phyloP scores from a whole-genome alignment of 2,329 filamentous ascomycete genomes.

The Fusarium sp. region DNA sequence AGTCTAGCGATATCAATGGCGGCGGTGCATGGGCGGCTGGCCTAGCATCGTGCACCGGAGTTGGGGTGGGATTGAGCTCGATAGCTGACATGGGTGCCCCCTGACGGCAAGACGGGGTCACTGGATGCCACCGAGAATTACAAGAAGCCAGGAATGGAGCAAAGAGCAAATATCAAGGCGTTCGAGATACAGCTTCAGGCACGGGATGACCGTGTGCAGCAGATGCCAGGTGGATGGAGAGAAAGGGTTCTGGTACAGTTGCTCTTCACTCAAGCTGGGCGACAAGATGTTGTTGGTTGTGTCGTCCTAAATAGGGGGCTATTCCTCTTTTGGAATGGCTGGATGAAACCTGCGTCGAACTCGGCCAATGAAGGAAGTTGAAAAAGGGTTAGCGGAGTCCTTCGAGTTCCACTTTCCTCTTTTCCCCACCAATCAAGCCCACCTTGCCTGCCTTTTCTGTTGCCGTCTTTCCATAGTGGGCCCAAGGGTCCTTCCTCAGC shows the following conservation, averaged over 20 bases:
- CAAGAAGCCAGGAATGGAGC: background rate
- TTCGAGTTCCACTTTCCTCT: background rate
- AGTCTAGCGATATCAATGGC: background rate
- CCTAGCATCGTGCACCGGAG: background rate
- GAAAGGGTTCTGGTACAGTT: background rate
- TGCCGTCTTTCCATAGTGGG: background rate
- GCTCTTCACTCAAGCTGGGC: background rate
- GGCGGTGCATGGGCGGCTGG: background rate
- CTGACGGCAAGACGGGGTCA: background rate
- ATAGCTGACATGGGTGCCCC: conserved; percentile 5
- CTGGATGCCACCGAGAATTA: background rate
- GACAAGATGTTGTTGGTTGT: conserved; percentile 2
- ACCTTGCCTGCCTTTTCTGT: background rate
- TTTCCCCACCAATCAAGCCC: background rate
- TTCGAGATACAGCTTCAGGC: background rate
- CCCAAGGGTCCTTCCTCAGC: background rate
- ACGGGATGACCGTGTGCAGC: background rate
- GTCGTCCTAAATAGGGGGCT: background rate
- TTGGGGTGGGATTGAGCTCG: conserved; percentile 4
- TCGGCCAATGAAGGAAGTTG: background rate
- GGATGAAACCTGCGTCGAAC: background rate
- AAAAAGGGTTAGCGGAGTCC: background rate
- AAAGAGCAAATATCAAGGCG: background rate
- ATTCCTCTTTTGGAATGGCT: background rate
- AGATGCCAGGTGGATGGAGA: background rate